These are phyloP conservation scores for Capronia coronata DNA, from an alignment of 2,329 filamentous ascomycete species.

Conservation along the genomic window DNA sequence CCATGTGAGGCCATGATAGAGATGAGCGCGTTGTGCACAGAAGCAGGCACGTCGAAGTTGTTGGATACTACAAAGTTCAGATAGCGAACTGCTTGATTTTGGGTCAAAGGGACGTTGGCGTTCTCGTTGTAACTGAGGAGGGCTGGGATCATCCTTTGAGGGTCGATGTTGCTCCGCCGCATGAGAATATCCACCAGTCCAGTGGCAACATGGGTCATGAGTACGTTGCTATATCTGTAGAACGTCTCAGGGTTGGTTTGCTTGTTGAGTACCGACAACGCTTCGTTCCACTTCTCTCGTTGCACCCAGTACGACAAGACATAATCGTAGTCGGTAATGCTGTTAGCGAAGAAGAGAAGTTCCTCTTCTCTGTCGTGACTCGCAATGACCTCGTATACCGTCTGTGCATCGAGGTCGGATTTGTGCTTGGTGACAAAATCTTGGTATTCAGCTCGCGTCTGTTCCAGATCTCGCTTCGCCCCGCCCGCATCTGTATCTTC, in stretches of 20 bases:
- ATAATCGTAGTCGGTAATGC: slow-evolving; percentile 86
- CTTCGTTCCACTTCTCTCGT: slow-evolving; percentile 83
- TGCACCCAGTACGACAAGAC: slow-evolving; percentile 97
- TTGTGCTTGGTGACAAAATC: slow-evolving; percentile 84
- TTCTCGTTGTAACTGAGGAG: slow-evolving; percentile 84
- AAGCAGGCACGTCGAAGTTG: slow-evolving; percentile 71
- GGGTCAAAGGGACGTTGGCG: slow-evolving; percentile 57
- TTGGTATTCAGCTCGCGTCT: slow-evolving; percentile 71
- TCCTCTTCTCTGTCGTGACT: slow-evolving; percentile 93
- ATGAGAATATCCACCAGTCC: slow-evolving; percentile 94
- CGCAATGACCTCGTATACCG: slow-evolving; percentile 90
- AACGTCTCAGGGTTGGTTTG: slow-evolving; percentile 90
- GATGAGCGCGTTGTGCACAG: slow-evolving; percentile 93
- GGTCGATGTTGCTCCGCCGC: slow-evolving; percentile 77
- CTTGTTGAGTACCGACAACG: slow-evolving; percentile 80
- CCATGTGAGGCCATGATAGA: slow-evolving; percentile 88
- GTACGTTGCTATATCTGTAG: slow-evolving; percentile 93
- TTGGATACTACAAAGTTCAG: slow-evolving; percentile 83
- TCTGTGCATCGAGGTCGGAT: slow-evolving; percentile 78
- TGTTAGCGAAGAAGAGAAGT: slow-evolving; percentile 81
- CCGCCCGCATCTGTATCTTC: slow-evolving; percentile 66
- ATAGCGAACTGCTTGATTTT: slow-evolving; percentile 91
- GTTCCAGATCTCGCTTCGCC: slow-evolving; percentile 63
- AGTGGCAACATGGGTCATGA: slow-evolving; percentile 79
- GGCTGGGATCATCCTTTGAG: slow-evolving; percentile 83